Evolutionary conservation across 2,329 filamentous ascomycete genomes (phyloP).

Genomic region (Chalara sp.): DNA sequence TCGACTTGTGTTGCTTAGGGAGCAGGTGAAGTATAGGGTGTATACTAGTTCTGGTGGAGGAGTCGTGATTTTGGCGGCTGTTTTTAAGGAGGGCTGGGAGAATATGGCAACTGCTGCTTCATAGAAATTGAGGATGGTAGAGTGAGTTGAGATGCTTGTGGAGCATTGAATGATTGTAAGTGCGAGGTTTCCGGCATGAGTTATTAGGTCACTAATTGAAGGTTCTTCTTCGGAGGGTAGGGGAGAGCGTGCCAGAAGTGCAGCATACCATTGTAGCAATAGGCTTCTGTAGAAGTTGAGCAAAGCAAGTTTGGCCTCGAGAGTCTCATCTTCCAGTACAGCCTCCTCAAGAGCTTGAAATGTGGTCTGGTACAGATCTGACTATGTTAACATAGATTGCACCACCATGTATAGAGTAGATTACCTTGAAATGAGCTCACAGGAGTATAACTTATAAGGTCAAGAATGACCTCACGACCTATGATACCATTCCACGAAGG

Average conservation of each 20-base stretch:
- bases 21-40: conserved; percentile 59
- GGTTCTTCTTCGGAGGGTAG: conserved; percentile 1
- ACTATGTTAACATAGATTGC: too few relatives aligned
- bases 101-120: conserved; percentile 52
- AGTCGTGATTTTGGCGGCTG: conserved; percentile 57
- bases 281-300: conserved; percentile 62
- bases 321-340: conserved; percentile 38
- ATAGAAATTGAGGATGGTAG: conserved; percentile 64
- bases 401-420: too few relatives aligned
- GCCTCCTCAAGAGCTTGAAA: conserved; percentile 45
- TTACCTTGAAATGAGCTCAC: conserved; percentile 50
- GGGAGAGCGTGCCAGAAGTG: conserved; percentile 34
- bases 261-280: conserved; percentile 51
- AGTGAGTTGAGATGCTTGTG: conserved; percentile 36
- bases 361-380: conserved; percentile 44
- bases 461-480: conserved; percentile 46
- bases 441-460: conserved; percentile 49
- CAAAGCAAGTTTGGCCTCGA: conserved; percentile 49
- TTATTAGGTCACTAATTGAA: conserved; percentile 35
- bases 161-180: conserved; percentile 53
- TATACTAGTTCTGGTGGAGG: conserved; percentile 65
- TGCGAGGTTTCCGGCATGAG: conserved; percentile 47
- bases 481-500: conserved; percentile 55
- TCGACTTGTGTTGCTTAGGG: conserved; percentile 57
- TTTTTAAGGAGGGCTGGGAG: conserved; percentile 41